Percentiles rank a stretch among this genome's conserved stretches.
Conservation (phyloP, 2,329 filamentous ascomycete genomes). For the Fonsecaea erecta region DNA sequence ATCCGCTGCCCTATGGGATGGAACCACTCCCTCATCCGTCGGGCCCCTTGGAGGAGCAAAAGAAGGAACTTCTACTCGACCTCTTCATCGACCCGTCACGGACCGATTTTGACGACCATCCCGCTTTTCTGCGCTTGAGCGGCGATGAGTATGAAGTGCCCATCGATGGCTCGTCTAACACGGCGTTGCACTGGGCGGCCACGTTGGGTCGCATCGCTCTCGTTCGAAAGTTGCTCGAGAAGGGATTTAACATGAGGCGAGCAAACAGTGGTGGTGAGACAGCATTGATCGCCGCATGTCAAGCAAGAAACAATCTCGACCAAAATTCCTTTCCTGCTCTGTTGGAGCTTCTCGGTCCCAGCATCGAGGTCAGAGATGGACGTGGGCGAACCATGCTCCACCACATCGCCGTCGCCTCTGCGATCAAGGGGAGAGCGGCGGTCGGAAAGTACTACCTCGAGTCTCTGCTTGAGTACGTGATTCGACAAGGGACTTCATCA, state of each 20-base stretch:
- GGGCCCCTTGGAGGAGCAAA: conserved; percentile 72
- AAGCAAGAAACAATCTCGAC: conserved; percentile 93
- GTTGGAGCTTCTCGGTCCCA: conserved; percentile 83
- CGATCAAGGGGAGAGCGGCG: conserved; percentile 87
- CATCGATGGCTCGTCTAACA: conserved; percentile 83
- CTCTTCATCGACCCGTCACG: conserved; percentile 77
- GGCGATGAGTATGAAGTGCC: conserved; percentile 87
- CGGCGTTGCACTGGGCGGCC: conserved; percentile 93
- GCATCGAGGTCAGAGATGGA: conserved; percentile 87
- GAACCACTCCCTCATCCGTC: conserved; percentile 57
- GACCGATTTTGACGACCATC: conserved; percentile 73
- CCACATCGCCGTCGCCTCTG: conserved; percentile 94
- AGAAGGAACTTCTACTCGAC: conserved; percentile 79
- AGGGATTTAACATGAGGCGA: conserved; percentile 84
- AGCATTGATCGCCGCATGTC: conserved; percentile 86
- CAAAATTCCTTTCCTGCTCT: conserved; percentile 88
- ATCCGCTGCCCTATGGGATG: conserved; percentile 41
- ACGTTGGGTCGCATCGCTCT: conserved; percentile 85
- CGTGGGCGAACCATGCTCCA: conserved; percentile 91
- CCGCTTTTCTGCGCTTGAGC: conserved; percentile 75
- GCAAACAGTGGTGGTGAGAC: conserved; percentile 91
- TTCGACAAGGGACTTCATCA: conserved; percentile 75
- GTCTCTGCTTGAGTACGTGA: conserved; percentile 90
- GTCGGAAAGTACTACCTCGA: conserved; percentile 97
- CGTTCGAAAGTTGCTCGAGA: conserved; percentile 77